phyloP scores from a whole-genome alignment of 2,329 filamentous ascomycete genomes.

The Akanthomyces uredinophilus region DNA sequence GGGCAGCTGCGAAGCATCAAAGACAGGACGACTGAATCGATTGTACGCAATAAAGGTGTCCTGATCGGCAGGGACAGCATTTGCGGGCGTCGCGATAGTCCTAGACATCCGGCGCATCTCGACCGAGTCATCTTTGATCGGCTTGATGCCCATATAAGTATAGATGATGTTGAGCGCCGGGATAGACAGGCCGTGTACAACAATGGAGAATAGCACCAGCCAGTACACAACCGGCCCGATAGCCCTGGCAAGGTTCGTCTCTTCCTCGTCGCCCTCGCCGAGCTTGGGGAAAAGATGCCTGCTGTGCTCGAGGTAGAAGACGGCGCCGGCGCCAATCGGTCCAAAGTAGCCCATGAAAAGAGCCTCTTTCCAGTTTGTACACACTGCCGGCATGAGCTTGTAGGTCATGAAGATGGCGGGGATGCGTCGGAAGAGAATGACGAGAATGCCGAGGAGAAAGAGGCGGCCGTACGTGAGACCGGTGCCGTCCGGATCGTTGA shows the following conservation, averaged over 20 bases:
- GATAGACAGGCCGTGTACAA: conserved; percentile 45
- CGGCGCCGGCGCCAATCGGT: conserved; percentile 69
- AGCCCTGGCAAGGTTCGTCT: conserved; percentile 32
- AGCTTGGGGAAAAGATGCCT: conserved; percentile 36
- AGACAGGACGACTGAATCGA: conserved; percentile 39
- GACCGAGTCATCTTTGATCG: conserved; percentile 39
- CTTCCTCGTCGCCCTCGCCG: conserved; percentile 30
- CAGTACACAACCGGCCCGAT: conserved; percentile 20
- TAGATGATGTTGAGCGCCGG: conserved; percentile 38
- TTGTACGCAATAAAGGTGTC: conserved; percentile 42
- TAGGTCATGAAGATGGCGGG: conserved; percentile 50
- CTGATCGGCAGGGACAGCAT: conserved; percentile 33
- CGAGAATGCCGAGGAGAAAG: conserved; percentile 45
- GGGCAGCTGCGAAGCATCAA: conserved; percentile 13
- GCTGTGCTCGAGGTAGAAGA: conserved; percentile 63
- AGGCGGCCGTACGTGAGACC: conserved; percentile 49
- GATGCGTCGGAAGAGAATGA: conserved; percentile 51
- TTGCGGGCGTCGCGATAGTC: conserved; percentile 31
- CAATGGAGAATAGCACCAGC: conserved; percentile 34
- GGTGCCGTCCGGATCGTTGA: conserved; percentile 46
- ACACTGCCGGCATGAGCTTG: conserved; percentile 48
- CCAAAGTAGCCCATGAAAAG: conserved; percentile 66
- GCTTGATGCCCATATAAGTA: conserved; percentile 32
- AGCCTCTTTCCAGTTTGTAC: conserved; percentile 51
- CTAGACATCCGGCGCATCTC: conserved; percentile 34